Percentiles rank a stretch among this genome's conserved stretches.
Evolutionary conservation across 2,329 filamentous ascomycete species (phyloP).

Genomic region (Colletotrichum endophyticum): DNA sequence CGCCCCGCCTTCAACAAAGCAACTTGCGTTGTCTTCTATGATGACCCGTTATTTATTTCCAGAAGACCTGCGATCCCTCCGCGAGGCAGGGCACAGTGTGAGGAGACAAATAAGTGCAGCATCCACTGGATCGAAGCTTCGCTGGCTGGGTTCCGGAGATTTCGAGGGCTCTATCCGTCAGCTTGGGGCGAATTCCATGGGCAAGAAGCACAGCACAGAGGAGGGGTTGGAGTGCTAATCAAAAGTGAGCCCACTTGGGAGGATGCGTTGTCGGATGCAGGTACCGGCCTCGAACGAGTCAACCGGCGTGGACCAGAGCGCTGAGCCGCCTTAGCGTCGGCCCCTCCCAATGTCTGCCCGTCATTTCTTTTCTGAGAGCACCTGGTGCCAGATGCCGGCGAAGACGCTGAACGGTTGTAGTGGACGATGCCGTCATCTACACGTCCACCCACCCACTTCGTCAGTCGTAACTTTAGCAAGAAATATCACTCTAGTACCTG

Average conservation of each 20-base stretch:
- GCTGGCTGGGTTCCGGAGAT: neutral
- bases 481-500: neutral
- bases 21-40: neutral
- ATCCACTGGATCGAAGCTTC: neutral
- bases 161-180: neutral
- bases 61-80: neutral
- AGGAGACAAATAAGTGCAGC: neutral
- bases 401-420: neutral
- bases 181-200: neutral
- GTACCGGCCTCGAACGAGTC: conserved; percentile 8
- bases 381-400: neutral
- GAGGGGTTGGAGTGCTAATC: neutral
- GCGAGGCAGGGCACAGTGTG: neutral
- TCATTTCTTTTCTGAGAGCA: neutral
- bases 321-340: neutral
- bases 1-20: neutral
- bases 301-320: neutral
- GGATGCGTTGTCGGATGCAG: conserved; percentile 21
- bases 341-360: neutral
- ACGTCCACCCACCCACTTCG: neutral
- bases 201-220: neutral
- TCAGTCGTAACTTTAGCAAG: neutral
- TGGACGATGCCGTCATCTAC: conserved; percentile 6
- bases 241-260: neutral
- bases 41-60: neutral